A percentile compares a stretch with the other conserved stretches of the same genome.
These are phyloP conservation scores for Gnaphalium uliginosum DNA, from an alignment of 129 eudicot genomes.

Conservation along the genomic window DNA sequence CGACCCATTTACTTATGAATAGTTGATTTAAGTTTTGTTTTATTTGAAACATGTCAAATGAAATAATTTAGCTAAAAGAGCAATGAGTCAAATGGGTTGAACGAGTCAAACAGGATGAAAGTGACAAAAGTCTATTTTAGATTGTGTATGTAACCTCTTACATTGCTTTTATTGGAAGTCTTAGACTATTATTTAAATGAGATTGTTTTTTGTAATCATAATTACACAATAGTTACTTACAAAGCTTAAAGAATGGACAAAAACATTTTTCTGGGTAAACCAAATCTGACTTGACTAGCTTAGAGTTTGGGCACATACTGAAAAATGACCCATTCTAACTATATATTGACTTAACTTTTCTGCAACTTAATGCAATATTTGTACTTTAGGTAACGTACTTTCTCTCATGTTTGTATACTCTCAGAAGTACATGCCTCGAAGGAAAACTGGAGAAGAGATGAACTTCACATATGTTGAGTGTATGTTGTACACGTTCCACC, in stretches of 20 bases:
- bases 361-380: neutral
- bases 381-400: neutral
- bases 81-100: neutral
- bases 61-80: neutral
- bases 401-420: neutral
- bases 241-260: neutral
- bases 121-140: neutral
- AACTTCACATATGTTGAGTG: conserved; percentile 92
- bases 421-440: conserved; percentile 89
- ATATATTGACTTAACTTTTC: neutral
- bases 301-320: neutral
- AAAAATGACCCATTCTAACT: neutral
- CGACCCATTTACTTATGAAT: neutral
- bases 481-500: conserved; percentile 85
- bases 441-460: conserved; percentile 89
- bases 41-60: neutral
- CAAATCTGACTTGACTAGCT: neutral
- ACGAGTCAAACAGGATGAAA: neutral
- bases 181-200: neutral
- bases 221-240: neutral
- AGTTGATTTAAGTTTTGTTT: neutral
- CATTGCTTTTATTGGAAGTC: neutral
- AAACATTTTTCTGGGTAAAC: neutral
- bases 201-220: neutral
- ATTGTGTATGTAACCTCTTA: neutral